Evolutionary conservation across 1,284 basidiomycete genomes (phyloP), one percentile per base, ranked within the genome.

Genomic region (Exobasidium cylindrosporum): DNA sequence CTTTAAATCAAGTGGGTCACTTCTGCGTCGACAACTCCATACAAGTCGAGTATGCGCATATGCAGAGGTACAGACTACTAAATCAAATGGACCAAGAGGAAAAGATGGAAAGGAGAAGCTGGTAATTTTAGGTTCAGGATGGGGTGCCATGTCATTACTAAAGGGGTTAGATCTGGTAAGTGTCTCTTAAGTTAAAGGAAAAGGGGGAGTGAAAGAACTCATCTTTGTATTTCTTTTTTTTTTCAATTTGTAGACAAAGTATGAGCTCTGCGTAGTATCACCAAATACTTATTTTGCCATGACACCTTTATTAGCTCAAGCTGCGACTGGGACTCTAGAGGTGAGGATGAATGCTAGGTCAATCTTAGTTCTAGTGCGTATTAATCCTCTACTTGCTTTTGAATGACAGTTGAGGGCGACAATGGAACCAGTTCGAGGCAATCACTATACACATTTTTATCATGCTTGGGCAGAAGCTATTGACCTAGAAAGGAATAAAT

Each of bases 91-190:
- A 45, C n/a, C 47, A 13, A 3, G 5, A 6, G 53, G 4, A 28
- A 86, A 89, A 82, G 87, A 86, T 70, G 26, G 47, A 2, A 88
- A 87, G 69, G 84, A 88, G 65, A 84, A 85, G 32, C 84, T 92
- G 26, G 86, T 92, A n/a, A 87, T 92, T 61, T 82, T 92, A 0
- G 90, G 91, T 1, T 88, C 87, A 6, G 90, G 90, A 24, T 92
- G 90, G 90, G 90, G 88, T 61, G 90, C 90, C 0, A 91, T 90
- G 73, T 46, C 69, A 10, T 61, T 72, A 13, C 65, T 72, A 49
- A 70, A 70, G 35, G 35, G 52, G 4, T 60, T 70, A 26, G 56
- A 63, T 44, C 43, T 29, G 35, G 58, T 60, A 24, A 54, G 58
- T 57, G 4, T 4, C 35, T 17, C 6, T 46, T 7, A 57, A 49